Evolutionary conservation across 306 rosid species (phyloP).

Genomic region (Inga laurina): DNA sequence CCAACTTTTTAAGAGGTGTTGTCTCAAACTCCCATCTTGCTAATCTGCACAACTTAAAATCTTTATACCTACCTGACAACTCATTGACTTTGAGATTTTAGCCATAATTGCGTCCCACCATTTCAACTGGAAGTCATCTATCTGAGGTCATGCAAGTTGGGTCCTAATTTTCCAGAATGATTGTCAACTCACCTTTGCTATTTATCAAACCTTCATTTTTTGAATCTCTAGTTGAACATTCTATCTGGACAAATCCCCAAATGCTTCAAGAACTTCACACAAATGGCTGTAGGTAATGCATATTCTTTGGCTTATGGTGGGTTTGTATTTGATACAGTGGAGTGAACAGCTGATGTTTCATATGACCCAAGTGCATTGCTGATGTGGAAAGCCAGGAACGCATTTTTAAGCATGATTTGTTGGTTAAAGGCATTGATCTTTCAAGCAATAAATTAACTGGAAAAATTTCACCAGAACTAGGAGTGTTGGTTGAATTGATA

Average conservation of each 20-base stretch:
- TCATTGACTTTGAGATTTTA: background rate
- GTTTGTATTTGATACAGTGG: too few species aligned
- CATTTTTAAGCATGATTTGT: background rate
- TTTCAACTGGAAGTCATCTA: background rate
- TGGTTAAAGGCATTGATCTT: background rate
- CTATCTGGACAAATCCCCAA: background rate
- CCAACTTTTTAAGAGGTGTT: slow-evolving; percentile 10
- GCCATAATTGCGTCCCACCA: background rate
- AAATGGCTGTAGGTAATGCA: background rate
- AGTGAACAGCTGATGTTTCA: background rate
- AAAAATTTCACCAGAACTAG: background rate
- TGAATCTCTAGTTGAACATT: background rate
- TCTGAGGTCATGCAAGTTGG: background rate
- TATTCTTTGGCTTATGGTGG: too few species aligned
- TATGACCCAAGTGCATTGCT: background rate
- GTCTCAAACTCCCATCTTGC: slow-evolving; percentile 3
- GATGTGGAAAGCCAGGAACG: slow-evolving; percentile 29
- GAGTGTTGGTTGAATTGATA: background rate
- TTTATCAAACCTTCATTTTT: background rate
- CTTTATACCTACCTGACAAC: background rate
- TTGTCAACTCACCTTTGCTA: background rate
- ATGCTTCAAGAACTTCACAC: background rate
- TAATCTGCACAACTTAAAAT: background rate
- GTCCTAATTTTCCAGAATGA: slow-evolving; percentile 23
- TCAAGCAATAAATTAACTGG: background rate